Evolutionary conservation across 768 basidiomycete genomes (phyloP).

Genomic region (Mycena crocata): DNA sequence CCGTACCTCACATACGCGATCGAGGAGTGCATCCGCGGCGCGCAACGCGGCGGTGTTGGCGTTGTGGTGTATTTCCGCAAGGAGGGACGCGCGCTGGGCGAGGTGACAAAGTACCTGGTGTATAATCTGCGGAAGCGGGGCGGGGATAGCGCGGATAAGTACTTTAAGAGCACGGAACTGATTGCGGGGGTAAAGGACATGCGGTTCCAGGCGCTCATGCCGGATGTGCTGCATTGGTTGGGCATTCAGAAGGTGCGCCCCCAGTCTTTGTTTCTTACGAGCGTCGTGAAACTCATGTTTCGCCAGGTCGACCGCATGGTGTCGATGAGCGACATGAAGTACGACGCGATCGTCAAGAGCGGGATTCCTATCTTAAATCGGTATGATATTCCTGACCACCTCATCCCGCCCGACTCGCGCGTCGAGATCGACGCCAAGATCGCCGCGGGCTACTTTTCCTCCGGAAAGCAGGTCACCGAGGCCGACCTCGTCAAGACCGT

Average conservation of each 20-base stretch:
- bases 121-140: slow-evolving; percentile 97
- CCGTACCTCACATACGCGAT: slow-evolving; percentile 94
- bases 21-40: slow-evolving; percentile 89
- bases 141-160: slow-evolving; percentile 92
- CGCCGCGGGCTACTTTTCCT: slow-evolving; percentile 92
- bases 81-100: slow-evolving; percentile 92
- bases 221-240: slow-evolving; percentile 95
- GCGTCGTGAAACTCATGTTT: neutral
- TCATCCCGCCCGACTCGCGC: slow-evolving; percentile 89
- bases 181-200: slow-evolving; percentile 96
- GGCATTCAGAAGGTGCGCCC: slow-evolving; percentile 74
- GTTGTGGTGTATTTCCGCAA: slow-evolving; percentile 95
- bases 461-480: slow-evolving; percentile 79
- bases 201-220: slow-evolving; percentile 96
- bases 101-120: slow-evolving; percentile 95
- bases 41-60: slow-evolving; percentile 84
- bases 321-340: slow-evolving; percentile 95
- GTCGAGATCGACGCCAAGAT: slow-evolving; percentile 99
- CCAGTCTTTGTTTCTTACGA: neutral
- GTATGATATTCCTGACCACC: slow-evolving; percentile 92
- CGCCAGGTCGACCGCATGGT: slow-evolving; percentile 85
- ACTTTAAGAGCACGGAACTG: slow-evolving; percentile 93
- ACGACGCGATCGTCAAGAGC: slow-evolving; percentile 90
- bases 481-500: slow-evolving; percentile 88
- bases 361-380: slow-evolving; percentile 86